Percentiles rank a stretch among this genome's conserved stretches.
These are phyloP conservation scores for Albizia julibrissin DNA, from an alignment of 306 rosid genomes.

Conservation along the genomic window DNA sequence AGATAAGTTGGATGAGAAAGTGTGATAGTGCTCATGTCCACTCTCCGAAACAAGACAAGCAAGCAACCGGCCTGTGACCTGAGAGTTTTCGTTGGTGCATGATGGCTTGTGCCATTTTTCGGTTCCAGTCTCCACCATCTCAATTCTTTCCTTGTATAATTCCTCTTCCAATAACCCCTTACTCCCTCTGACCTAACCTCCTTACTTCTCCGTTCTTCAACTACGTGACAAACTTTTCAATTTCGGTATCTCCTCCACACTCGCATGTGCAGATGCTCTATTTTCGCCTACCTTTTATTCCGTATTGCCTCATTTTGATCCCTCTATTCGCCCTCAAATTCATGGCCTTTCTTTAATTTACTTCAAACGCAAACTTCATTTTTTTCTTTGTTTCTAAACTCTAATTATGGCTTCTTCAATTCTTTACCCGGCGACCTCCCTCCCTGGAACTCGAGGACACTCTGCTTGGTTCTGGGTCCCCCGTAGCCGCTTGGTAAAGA, in stretches of 20 bases:
- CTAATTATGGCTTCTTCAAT: conserved; percentile 64
- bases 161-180: neutral
- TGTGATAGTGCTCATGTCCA: neutral
- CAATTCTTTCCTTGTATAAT: neutral
- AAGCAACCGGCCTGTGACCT: neutral
- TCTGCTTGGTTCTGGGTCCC: conserved; percentile 31
- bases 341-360: neutral
- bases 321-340: neutral
- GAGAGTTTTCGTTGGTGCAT: neutral
- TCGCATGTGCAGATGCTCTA: conserved; percentile 44
- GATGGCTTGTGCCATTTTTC: neutral
- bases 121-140: neutral
- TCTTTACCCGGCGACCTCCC: conserved; percentile 55
- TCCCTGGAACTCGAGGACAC: conserved; percentile 44
- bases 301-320: neutral
- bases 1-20: neutral
- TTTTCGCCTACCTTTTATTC: neutral
- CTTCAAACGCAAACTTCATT: neutral
- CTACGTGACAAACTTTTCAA: conserved; percentile 62
- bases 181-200: neutral
- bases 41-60: neutral
- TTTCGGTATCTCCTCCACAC: conserved; percentile 58
- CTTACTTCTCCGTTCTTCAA: conserved; percentile 9
- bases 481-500: conserved; percentile 44
- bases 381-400: neutral